phyloP scores from a whole-genome alignment of 495 filamentous ascomycete species.

The Terfezia boudieri region DNA sequence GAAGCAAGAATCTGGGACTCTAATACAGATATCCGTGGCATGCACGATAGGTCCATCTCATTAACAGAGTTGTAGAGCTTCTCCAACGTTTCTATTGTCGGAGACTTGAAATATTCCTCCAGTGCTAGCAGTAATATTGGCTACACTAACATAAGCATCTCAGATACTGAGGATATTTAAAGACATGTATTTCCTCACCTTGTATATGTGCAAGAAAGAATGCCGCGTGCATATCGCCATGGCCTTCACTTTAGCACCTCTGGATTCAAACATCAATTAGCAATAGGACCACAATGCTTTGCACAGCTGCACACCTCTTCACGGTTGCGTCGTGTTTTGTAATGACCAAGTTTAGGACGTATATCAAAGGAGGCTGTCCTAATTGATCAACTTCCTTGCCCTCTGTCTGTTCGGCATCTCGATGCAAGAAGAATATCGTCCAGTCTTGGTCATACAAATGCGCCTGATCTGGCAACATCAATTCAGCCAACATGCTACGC shows the following conservation, averaged over 20 bases:
- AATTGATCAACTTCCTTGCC: constrained; percentile 40
- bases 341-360: constrained; percentile 93
- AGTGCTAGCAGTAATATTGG: constrained; percentile 83
- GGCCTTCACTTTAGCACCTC: constrained; percentile 88
- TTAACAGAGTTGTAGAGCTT: constrained; percentile 83
- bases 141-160: constrained; percentile 25
- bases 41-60: constrained; percentile 82
- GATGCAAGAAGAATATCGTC: constrained; percentile 98
- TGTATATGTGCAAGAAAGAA: constrained; percentile 98
- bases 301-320: not conserved
- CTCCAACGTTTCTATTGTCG: constrained; percentile 70
- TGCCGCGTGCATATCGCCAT: constrained; percentile 99
- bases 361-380: constrained; percentile 80
- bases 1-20: constrained; percentile 73
- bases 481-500: constrained; percentile 71
- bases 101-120: constrained; percentile 92
- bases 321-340: constrained; percentile 61
- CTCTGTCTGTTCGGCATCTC: constrained; percentile 62
- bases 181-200: constrained; percentile 31
- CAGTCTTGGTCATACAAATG: constrained; percentile 91
- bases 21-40: constrained; percentile 65
- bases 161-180: constrained; percentile 1
- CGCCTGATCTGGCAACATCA: constrained; percentile 96
- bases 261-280: constrained; percentile 12
- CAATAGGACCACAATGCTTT: no score